Base-by-base conservation (phyloP, 2,329 filamentous ascomycete genomes). In the Diplodia seriata region DNA sequence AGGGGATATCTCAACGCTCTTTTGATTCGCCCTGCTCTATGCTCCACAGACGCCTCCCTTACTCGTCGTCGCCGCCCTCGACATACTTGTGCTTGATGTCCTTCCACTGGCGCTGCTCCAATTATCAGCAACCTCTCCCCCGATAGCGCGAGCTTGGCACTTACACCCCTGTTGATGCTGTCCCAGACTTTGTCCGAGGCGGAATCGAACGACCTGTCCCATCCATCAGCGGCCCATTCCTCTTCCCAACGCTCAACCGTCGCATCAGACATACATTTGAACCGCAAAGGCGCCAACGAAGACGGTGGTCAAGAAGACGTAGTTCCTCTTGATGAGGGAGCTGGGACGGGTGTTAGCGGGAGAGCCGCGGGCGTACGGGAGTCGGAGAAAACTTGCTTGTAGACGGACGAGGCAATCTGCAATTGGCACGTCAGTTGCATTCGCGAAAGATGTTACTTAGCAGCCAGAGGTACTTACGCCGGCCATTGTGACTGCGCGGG, bases 21-120 rank as follows among this genome's bases (percentile, higher is more conserved):
- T 51, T 47, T 29, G 15, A 65, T 54, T 54, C 33, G 51, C 31
- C 50, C 49, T 65, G 36, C 51, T 55, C 61, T 33, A 65, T 31
- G 47, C 38, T 65, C 59, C 59, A 51, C 20, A 23, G 5, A 51
- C 47, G n/a, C n/a, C 47, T 18, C 59, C 59, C 59, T 38, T 90
- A 87, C 72, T 89, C 89, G 72, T 91, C 89, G 68, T 85, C 87
- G 69, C 85, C 85, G 43, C 18, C 43, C 82, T 91, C 78, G 76
- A 97, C 81, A 82, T 97, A 99, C 82, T 87, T 90, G 81, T 90
- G 84, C 84, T 96, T 94, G 85, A 99, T 97, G 81, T 99, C 95
- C 88, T 97, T 97, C 95, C 95, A 98, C 96, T 97, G 94, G 78
- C 94, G 93, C 94, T 98, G 78, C 74, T 69, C 23, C 3, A 3